Base-by-base conservation (phyloP, 2,329 filamentous ascomycete genomes). In the Fusarium mexicanum region DNA sequence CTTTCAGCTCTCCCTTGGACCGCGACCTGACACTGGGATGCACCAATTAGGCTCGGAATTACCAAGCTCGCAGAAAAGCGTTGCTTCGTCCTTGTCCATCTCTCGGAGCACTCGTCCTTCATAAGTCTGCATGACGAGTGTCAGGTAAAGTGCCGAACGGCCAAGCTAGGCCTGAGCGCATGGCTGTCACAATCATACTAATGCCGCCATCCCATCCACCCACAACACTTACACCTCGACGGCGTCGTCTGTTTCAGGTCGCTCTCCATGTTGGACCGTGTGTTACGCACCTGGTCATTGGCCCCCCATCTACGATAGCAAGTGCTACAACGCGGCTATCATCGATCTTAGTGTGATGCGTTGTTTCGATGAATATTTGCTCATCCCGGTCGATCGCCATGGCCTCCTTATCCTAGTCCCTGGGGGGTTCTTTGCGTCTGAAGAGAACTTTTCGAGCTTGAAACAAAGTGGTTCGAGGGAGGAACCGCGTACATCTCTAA, bases 241-340 rank as follows among this genome's bases (percentile, higher is more conserved):
- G 60, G 67, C 66, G 64, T 76, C 66, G 59, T 69, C 61, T 64
- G 76, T 77, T 77, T 77, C 76, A 77, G 76, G 76, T 77, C 61
- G 62, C 60, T 74, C 65, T 77, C 69, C 70, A 59, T 61, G 63
- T 75, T 73, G 69, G 64, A 67, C 67, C 67, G 67, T 77, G 72
- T 76, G 73, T 63, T 65, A 72, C 64, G 53, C 66, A 51, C 47
- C 50, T 41, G 41, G 37, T 37, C 31, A 31, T 46, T 67, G 35
- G 35, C 41, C 33, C 26, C 41, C 20, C 33, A 13, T 33, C 55
- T 47, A 40, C 63, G 44, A 41, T 33, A 48, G 26, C 14, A 44
- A 24, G n/a, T 40, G 46, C 58, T 37, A 60, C 58, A 69, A 69
- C 61, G 57, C 71, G 53, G 50, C 59, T 62, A 44, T 72, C 60